Conservation (phyloP, 2,329 filamentous ascomycete genomes). For the Alternaria sp. region DNA sequence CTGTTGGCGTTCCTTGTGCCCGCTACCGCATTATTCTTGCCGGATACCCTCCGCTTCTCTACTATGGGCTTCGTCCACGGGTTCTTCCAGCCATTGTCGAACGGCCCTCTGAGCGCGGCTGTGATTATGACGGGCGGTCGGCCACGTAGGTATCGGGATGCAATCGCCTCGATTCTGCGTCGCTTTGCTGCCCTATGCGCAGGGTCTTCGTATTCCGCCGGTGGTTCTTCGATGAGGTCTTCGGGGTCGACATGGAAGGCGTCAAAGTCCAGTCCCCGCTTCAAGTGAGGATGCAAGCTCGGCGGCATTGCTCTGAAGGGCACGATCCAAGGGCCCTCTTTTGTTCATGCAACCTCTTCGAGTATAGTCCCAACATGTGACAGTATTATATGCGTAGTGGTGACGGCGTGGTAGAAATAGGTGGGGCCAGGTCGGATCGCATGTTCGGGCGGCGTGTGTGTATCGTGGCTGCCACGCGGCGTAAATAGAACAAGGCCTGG, state of each 20-base stretch:
- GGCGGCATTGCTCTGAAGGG: slow-evolving; percentile 18
- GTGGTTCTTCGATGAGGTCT: slow-evolving; percentile 58
- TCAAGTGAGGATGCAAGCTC: slow-evolving; percentile 32
- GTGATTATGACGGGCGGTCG: slow-evolving; percentile 64
- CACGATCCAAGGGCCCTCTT: background rate
- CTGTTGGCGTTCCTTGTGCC: background rate
- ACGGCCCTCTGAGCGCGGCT: slow-evolving; percentile 67
- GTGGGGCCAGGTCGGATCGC: slow-evolving; percentile 9
- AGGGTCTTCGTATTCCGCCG: slow-evolving; percentile 61
- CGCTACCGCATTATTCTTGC: background rate
- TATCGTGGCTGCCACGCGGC: slow-evolving; percentile 7
- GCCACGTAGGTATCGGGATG: slow-evolving; percentile 64
- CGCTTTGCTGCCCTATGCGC: slow-evolving; percentile 61
- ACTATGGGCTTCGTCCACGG: slow-evolving; percentile 36
- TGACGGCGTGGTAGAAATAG: slow-evolving; percentile 4
- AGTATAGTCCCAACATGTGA: background rate
- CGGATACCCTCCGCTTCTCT: background rate
- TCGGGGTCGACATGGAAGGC: slow-evolving; percentile 24
- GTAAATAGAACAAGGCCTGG: background rate
- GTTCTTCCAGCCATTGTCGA: slow-evolving; percentile 52
- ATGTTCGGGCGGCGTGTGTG: slow-evolving; percentile 10
- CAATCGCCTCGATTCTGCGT: slow-evolving; percentile 65
- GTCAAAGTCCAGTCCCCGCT: slow-evolving; percentile 32
- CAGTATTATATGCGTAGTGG: background rate
- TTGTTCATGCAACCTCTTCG: background rate